A percentile compares a stretch with the other conserved stretches of the same genome.
These are phyloP conservation scores for Cercophora samala DNA, from an alignment of 495 filamentous ascomycete species.

Conservation along the genomic window DNA sequence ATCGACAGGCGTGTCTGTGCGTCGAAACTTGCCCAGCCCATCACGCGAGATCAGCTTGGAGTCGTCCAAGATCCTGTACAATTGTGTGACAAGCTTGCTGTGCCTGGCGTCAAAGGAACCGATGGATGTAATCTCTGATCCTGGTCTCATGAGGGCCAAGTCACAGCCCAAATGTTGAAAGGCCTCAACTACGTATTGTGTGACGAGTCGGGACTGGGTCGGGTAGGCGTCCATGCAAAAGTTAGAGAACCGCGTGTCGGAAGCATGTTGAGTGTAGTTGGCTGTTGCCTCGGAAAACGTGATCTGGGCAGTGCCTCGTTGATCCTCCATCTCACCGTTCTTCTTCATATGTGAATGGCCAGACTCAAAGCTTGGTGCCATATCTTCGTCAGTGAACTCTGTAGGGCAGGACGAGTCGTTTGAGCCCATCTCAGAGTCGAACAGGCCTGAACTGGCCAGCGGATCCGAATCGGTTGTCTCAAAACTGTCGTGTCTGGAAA, in stretches of 20 bases:
- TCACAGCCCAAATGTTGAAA: slow-evolving; percentile 37
- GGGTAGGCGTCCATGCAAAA: slow-evolving; percentile 40
- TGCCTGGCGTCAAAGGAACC: slow-evolving; percentile 24
- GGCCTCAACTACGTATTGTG: slow-evolving; percentile 41
- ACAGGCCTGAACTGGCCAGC: no score
- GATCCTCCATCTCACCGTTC: neutral
- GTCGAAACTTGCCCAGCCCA: neutral
- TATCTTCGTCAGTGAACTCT: neutral
- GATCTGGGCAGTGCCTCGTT: neutral
- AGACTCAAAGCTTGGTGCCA: neutral
- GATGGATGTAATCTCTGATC: slow-evolving; percentile 22
- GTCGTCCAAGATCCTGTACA: slow-evolving; percentile 35
- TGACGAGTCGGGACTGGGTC: slow-evolving; percentile 35
- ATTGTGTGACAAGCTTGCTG: slow-evolving; percentile 28
- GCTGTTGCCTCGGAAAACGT: neutral
- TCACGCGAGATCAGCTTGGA: neutral
- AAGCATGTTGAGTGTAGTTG: neutral
- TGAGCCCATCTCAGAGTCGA: neutral
- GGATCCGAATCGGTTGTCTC: neutral
- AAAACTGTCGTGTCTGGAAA: neutral
- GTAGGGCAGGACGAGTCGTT: neutral
- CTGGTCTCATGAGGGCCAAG: slow-evolving; percentile 20
- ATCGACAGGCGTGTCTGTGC: neutral
- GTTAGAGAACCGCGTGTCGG: slow-evolving; percentile 5
- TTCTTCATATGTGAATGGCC: neutral